Conservation (phyloP, 179 eudicot genomes). For the Beta macrorhiza region DNA sequence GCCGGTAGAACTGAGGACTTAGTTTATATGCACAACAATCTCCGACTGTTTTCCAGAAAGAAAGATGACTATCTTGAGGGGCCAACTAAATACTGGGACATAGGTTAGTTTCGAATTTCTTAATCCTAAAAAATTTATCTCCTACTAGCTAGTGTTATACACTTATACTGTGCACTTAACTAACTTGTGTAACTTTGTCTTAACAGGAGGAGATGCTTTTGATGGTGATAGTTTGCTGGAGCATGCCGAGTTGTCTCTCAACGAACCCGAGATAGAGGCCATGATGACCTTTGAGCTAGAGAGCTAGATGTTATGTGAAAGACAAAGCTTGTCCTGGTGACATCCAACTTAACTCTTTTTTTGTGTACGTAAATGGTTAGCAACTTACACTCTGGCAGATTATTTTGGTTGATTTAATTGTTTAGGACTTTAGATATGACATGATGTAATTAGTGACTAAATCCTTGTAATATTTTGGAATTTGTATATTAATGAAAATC, state of each 20-base stretch:
- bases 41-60: not conserved
- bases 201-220: not conserved
- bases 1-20: not conserved
- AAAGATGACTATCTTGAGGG: not conserved
- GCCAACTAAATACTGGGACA: conserved; percentile 1
- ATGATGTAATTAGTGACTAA: too few relatives aligned
- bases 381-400: not conserved
- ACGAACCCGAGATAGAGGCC: not conserved
- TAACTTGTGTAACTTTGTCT: not conserved
- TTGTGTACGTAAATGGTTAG: not conserved
- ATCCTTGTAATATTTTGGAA: too few relatives aligned
- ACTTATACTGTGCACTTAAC: not conserved
- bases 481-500: too few relatives aligned
- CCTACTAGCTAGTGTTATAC: not conserved
- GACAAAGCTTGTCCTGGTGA: not conserved
- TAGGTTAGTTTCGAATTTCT: not conserved
- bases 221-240: not conserved
- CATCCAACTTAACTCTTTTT: not conserved
- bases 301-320: too few relatives aligned
- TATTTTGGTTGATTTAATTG: too few relatives aligned
- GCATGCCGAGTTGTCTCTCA: not conserved
- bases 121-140: not conserved
- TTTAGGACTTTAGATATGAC: too few relatives aligned
- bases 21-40: conserved; percentile 10
- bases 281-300: not conserved